Evolutionary conservation across 139 green algal species (phyloP).

Genomic region (Dunaliella primolecta): DNA sequence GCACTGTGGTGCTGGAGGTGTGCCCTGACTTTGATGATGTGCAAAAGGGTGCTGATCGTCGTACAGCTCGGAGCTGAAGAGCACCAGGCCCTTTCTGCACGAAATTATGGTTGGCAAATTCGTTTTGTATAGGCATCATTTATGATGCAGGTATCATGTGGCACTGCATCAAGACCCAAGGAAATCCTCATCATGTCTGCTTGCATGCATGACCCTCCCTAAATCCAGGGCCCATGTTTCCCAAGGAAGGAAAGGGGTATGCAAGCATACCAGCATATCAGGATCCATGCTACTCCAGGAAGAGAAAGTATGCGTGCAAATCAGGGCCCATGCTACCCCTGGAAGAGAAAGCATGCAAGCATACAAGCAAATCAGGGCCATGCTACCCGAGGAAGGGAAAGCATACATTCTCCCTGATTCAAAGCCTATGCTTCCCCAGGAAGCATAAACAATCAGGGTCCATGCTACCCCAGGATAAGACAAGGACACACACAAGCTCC

Average conservation of each 20-base stretch:
- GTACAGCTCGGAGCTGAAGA: conserved; percentile 53
- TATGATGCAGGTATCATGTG: too few relatives aligned
- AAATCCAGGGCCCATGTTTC: neutral
- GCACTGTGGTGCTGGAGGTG: neutral
- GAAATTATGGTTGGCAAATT: neutral
- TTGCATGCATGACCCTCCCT: too few relatives aligned
- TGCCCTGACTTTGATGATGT: neutral
- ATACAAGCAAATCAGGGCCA: neutral
- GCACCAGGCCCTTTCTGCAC: conserved; percentile 34
- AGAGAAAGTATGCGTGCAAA: neutral
- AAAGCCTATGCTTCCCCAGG: neutral
- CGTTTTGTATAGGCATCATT: neutral
- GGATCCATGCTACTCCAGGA: neutral
- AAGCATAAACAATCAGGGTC: neutral
- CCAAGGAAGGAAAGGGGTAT: neutral
- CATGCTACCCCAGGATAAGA: too few relatives aligned
- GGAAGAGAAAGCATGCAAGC: too few relatives aligned
- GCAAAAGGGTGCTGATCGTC: conserved; percentile 10
- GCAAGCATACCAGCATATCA: neutral
- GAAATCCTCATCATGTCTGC: too few relatives aligned
- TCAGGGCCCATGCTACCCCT: neutral
- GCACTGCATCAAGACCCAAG: too few relatives aligned
- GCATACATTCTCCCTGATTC: neutral
- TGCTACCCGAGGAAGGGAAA: neutral
- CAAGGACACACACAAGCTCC: neutral